These are phyloP conservation scores for Lunasporangiospora selenospora DNA, from an alignment of 192 early-diverging fungal species.

Conservation along the genomic window DNA sequence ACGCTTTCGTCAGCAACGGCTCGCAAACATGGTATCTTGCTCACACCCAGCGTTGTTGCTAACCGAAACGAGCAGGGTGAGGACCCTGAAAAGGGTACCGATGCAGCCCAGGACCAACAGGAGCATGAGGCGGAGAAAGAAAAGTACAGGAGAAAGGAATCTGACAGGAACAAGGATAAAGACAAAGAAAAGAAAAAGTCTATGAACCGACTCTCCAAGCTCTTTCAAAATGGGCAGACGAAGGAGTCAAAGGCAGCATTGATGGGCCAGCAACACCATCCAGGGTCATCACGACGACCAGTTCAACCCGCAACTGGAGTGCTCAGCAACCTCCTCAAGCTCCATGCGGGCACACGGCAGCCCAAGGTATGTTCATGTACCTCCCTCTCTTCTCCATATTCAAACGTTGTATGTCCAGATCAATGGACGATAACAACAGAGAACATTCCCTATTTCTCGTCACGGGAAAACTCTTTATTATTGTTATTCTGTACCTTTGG, in stretches of 20 bases:
- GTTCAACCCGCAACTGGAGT: constrained; percentile 48
- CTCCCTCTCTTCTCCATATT: too few relatives aligned
- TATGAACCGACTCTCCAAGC: constrained; percentile 21
- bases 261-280: too few relatives aligned
- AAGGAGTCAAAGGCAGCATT: too few relatives aligned
- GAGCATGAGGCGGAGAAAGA: not conserved
- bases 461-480: too few relatives aligned
- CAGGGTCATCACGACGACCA: too few relatives aligned
- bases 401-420: too few relatives aligned
- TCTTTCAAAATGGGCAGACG: too few relatives aligned
- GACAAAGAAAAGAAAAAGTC: constrained; percentile 9
- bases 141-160: not conserved
- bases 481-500: too few relatives aligned
- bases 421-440: too few relatives aligned
- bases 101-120: constrained; percentile 1
- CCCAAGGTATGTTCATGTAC: constrained; percentile 16
- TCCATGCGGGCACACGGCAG: constrained; percentile 28
- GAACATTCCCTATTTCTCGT: too few relatives aligned
- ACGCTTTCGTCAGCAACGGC: not conserved
- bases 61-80: too few relatives aligned
- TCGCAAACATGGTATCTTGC: constrained; percentile 14
- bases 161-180: constrained; percentile 6
- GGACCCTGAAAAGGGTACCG: constrained; percentile 13
- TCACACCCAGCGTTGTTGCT: constrained; percentile 30
- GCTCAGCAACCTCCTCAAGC: constrained; percentile 52